These are phyloP conservation scores for Neurospora sp. DNA, from an alignment of 495 filamentous ascomycete genomes.

Conservation along the genomic window DNA sequence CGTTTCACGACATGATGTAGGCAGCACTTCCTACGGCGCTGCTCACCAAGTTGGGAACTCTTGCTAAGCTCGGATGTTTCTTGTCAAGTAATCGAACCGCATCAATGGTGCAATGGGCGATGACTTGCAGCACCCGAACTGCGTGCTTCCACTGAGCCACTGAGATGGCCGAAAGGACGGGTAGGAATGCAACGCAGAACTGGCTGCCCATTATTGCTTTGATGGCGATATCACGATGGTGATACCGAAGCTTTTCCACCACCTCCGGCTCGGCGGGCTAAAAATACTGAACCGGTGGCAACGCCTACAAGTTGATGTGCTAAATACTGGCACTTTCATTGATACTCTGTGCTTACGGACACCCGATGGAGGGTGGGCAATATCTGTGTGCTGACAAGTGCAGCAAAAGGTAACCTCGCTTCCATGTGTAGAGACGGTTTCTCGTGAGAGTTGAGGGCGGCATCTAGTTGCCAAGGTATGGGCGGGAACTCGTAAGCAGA, in stretches of 20 bases:
- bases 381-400: background rate
- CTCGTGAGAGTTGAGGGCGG: background rate
- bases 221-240: background rate
- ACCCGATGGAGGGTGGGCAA: background rate
- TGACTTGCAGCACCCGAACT: background rate
- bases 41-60: background rate
- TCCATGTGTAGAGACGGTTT: background rate
- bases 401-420: background rate
- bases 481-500: background rate
- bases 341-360: background rate
- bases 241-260: background rate
- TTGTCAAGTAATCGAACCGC: background rate
- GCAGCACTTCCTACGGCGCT: background rate
- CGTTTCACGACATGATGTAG: background rate
- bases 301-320: constrained; percentile 5
- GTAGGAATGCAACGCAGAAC: background rate
- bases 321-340: constrained; percentile 1
- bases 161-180: background rate
- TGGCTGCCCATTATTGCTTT: background rate
- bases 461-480: background rate
- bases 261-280: constrained; percentile 4
- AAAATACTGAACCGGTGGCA: constrained; percentile 8
- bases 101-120: background rate
- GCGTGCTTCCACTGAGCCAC: background rate
- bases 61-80: background rate